phyloP scores from a whole-genome alignment of 352 stramenopile genomes.

The Globisporangium radiosum region DNA sequence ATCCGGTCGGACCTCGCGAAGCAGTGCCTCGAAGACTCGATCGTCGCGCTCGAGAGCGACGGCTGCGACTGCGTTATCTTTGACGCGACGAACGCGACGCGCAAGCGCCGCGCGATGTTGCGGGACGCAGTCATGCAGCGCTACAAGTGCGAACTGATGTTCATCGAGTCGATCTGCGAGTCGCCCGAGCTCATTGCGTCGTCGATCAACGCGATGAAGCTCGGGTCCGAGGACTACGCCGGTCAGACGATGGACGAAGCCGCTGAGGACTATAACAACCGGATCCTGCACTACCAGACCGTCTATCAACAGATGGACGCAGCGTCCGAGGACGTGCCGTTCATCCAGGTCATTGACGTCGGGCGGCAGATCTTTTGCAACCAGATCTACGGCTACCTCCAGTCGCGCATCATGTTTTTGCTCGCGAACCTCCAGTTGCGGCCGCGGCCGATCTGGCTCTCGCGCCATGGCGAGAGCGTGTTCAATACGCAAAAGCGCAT shows the following conservation, averaged over 20 bases:
- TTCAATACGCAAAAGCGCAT: conserved; percentile 98
- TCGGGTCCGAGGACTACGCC: conserved; percentile 77
- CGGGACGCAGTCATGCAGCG: conserved; percentile 42
- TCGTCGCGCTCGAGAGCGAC: conserved; percentile 55
- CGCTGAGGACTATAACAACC: conserved; percentile 63
- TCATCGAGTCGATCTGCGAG: conserved; percentile 80
- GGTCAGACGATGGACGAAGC: conserved; percentile 66
- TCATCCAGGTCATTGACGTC: conserved; percentile 82
- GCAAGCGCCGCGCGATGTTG: conserved; percentile 54
- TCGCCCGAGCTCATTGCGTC: conserved; percentile 63
- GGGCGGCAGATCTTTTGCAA: conserved; percentile 80
- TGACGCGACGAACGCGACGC: conserved; percentile 80
- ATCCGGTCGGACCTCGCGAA: conserved; percentile 66
- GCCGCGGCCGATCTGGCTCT: conserved; percentile 94
- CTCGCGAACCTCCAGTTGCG: conserved; percentile 94
- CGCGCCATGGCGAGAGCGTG: conserved; percentile 95
- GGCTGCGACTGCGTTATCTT: conserved; percentile 77
- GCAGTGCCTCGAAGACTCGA: conserved; percentile 66
- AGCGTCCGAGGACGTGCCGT: conserved; percentile 48
- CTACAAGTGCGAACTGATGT: conserved; percentile 77
- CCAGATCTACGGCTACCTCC: conserved; percentile 80
- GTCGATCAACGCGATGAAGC: conserved; percentile 83
- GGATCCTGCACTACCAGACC: conserved; percentile 74
- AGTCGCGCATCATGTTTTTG: conserved; percentile 92
- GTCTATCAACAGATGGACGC: conserved; percentile 62